phyloP scores from a whole-genome alignment of 2,329 filamentous ascomycete species.

The Orbilia blumenaviensis region DNA sequence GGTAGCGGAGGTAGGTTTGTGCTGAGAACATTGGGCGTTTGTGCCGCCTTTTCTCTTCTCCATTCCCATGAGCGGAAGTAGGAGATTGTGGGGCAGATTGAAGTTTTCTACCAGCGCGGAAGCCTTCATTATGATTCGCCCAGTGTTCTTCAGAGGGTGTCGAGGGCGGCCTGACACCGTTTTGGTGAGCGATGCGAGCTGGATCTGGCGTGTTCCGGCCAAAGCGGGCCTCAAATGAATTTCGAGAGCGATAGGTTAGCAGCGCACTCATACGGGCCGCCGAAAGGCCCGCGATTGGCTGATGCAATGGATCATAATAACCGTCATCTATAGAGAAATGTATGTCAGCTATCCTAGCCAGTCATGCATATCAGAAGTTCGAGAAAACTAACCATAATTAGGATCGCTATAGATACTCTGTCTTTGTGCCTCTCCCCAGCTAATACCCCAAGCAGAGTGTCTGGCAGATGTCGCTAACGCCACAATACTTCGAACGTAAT shows the following conservation, averaged over 20 bases:
- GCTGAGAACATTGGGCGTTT: slow-evolving; percentile 80
- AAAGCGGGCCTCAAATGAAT: slow-evolving; percentile 96
- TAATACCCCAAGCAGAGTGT: slow-evolving; percentile 89
- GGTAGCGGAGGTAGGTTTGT: slow-evolving; percentile 95
- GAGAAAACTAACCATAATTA: slow-evolving; percentile 71
- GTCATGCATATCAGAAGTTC: not conserved
- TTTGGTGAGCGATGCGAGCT: slow-evolving; percentile 82
- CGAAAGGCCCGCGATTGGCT: slow-evolving; percentile 81
- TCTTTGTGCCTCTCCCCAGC: slow-evolving; percentile 86
- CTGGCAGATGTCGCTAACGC: slow-evolving; percentile 85
- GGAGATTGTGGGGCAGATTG: slow-evolving; percentile 47
- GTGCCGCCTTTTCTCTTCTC: slow-evolving; percentile 59
- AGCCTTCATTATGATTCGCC: slow-evolving; percentile 83
- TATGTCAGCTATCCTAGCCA: slow-evolving; percentile 8
- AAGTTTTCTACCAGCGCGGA: slow-evolving; percentile 55
- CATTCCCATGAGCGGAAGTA: slow-evolving; percentile 35
- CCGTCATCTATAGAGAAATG: slow-evolving; percentile 73
- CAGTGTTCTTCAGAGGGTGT: slow-evolving; percentile 77
- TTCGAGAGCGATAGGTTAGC: slow-evolving; percentile 92
- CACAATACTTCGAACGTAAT: slow-evolving; percentile 81
- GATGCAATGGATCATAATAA: slow-evolving; percentile 81
- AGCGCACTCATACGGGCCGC: slow-evolving; percentile 97
- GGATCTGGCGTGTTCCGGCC: slow-evolving; percentile 91
- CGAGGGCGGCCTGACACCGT: slow-evolving; percentile 68
- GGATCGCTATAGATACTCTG: slow-evolving; percentile 98